Evolutionary conservation across 1,284 basidiomycete species (phyloP).

Genomic region (Inonotus hispidus): DNA sequence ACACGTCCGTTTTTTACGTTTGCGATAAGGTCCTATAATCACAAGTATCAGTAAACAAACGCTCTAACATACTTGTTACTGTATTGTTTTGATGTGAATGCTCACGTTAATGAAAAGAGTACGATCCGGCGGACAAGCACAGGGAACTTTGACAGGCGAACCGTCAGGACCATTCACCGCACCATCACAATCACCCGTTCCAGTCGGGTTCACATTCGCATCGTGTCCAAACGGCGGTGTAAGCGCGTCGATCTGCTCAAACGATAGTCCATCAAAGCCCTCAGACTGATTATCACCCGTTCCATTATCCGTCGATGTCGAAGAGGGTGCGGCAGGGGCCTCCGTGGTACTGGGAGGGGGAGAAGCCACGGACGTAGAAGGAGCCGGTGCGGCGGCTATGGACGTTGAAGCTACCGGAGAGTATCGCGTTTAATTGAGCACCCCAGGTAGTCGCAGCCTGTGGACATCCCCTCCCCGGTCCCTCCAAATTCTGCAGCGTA

Average conservation of each 20-base stretch:
- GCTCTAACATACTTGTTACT: no score
- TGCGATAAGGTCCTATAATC: conserved; percentile 26
- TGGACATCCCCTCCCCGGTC: conserved; percentile 36
- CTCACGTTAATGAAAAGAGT: conserved; percentile 29
- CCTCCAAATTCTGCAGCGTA: conserved; percentile 37
- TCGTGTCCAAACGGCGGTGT: conserved; percentile 26
- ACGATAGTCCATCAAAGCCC: no score
- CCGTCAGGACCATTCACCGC: conserved; percentile 28
- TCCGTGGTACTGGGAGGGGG: no score
- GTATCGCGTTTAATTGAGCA: conserved; percentile 29
- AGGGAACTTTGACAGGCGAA: conserved; percentile 35
- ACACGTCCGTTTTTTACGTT: conserved; percentile 35
- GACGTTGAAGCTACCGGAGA: conserved; percentile 13
- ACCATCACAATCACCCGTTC: conserved; percentile 33
- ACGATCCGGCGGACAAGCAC: conserved; percentile 34
- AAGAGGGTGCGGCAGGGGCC: no score
- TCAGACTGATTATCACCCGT: no score
- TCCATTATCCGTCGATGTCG: no score
- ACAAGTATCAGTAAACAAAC: background rate
- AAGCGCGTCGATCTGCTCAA: conserved; percentile 21
- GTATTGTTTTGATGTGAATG: no score
- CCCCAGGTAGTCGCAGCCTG: conserved; percentile 33
- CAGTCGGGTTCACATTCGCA: conserved; percentile 25
- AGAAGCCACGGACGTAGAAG: no score
- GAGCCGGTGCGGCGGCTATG: background rate